Percentiles rank a stretch among this genome's conserved stretches.
These are phyloP conservation scores for Lasiosphaeria miniovina DNA, from an alignment of 495 filamentous ascomycete species.

Conservation along the genomic window DNA sequence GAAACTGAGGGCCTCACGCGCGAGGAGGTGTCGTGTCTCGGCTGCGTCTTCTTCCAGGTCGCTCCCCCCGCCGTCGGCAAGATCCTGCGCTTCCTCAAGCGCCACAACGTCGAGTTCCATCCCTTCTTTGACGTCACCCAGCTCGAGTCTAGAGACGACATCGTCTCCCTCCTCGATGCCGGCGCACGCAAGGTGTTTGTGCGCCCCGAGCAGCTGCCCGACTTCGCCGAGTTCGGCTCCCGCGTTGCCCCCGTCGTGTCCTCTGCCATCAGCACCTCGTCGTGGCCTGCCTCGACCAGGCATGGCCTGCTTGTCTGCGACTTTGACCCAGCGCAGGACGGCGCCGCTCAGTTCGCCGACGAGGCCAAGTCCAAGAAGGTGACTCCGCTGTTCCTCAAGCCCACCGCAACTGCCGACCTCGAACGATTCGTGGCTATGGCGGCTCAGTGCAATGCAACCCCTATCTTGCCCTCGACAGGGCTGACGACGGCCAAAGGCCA, in stretches of 20 bases:
- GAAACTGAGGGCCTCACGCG: slow-evolving; percentile 55
- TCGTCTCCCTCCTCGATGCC: slow-evolving; percentile 76
- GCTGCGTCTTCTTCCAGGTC: slow-evolving; percentile 69
- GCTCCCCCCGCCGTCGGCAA: slow-evolving; percentile 53
- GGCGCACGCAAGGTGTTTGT: slow-evolving; percentile 89
- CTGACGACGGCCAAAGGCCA: slow-evolving; percentile 64
- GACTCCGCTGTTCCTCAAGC: slow-evolving; percentile 45
- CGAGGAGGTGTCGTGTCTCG: slow-evolving; percentile 75
- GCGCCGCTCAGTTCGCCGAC: slow-evolving; percentile 42
- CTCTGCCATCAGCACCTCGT: slow-evolving; percentile 23
- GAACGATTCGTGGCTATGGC: slow-evolving; percentile 53
- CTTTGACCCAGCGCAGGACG: slow-evolving; percentile 41
- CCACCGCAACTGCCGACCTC: slow-evolving; percentile 42
- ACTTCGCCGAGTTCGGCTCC: slow-evolving; percentile 42
- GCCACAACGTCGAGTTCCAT: slow-evolving; percentile 62
- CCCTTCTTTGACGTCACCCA: slow-evolving; percentile 74
- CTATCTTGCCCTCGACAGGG: slow-evolving; percentile 67
- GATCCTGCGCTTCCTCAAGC: slow-evolving; percentile 63
- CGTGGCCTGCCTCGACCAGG: slow-evolving; percentile 32
- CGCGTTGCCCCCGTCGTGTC: slow-evolving; percentile 41
- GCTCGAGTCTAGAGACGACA: slow-evolving; percentile 63
- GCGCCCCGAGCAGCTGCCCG: slow-evolving; percentile 56
- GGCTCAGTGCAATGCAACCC: slow-evolving; percentile 59
- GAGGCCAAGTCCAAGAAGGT: slow-evolving; percentile 46
- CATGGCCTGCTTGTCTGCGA: slow-evolving; percentile 44